These are phyloP conservation scores for Adansonia grandidieri DNA, from an alignment of 441 rosid genomes.

Conservation along the genomic window DNA sequence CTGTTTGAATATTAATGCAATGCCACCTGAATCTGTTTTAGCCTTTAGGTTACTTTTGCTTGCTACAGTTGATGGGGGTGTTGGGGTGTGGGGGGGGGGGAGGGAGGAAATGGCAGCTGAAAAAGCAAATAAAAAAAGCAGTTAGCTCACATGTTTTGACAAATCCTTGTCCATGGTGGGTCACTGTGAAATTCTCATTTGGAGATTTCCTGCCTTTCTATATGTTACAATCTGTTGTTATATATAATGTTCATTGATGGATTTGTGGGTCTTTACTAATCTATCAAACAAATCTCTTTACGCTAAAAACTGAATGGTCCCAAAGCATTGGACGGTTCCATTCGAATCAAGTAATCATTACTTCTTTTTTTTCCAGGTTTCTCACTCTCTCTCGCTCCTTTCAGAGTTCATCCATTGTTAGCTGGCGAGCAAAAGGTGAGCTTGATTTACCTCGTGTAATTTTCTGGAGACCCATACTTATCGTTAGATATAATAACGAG, in stretches of 20 bases:
- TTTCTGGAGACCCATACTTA: background rate
- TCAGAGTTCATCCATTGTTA: background rate
- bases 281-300: constrained; percentile 5
- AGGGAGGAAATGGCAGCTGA: background rate
- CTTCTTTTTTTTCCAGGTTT: background rate
- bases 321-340: constrained; percentile 13
- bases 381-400: background rate
- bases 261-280: constrained; percentile 27
- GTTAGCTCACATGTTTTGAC: constrained; percentile 16
- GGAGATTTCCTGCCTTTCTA: constrained; percentile 1
- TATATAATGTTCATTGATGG: background rate
- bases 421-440: constrained; percentile 11
- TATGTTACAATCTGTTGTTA: constrained; percentile 2
- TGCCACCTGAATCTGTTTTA: background rate
- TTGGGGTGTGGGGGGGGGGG: background rate
- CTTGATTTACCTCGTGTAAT: background rate
- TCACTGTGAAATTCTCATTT: background rate
- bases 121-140: background rate
- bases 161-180: constrained; percentile 22
- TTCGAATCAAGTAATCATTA: background rate
- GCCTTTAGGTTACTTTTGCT: background rate
- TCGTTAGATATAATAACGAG: no score
- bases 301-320: constrained; percentile 20
- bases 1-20: background rate
- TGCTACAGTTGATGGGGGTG: background rate